Conservation (phyloP, 2,329 filamentous ascomycete species). For the Aspergillus bombycis region DNA sequence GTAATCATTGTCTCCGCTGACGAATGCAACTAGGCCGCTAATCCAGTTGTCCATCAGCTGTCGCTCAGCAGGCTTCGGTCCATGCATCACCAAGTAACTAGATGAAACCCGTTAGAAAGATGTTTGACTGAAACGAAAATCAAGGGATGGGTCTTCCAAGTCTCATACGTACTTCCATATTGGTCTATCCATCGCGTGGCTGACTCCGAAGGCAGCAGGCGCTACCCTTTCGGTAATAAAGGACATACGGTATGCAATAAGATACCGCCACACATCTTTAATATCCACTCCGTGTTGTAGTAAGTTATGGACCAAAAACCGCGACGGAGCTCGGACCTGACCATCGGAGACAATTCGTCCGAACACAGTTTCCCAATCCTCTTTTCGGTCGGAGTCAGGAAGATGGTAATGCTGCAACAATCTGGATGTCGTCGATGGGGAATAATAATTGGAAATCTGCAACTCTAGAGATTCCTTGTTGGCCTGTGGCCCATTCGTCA, state of each 20-base stretch:
- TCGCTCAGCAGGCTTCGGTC: constrained; percentile 39
- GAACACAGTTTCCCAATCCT: constrained; percentile 45
- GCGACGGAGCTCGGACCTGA: constrained; percentile 26
- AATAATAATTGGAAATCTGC: constrained; percentile 51
- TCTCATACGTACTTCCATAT: constrained; percentile 46
- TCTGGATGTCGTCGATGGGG: constrained; percentile 41
- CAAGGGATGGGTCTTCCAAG: background rate
- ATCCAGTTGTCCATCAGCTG: constrained; percentile 46
- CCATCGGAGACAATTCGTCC: constrained; percentile 40
- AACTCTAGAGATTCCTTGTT: constrained; percentile 38
- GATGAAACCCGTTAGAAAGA: background rate
- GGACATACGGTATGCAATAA: constrained; percentile 47
- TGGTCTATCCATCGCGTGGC: constrained; percentile 48
- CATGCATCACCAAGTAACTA: constrained; percentile 45
- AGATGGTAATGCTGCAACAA: constrained; percentile 41
- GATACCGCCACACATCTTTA: constrained; percentile 46
- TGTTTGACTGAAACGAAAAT: background rate
- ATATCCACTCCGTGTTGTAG: constrained; percentile 37
- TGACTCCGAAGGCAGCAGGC: constrained; percentile 32
- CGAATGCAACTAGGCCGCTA: constrained; percentile 41
- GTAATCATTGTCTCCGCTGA: constrained; percentile 34
- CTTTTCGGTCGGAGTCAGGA: constrained; percentile 32
- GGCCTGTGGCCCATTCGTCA: constrained; percentile 42
- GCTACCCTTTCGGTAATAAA: constrained; percentile 47
- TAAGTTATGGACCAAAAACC: constrained; percentile 23